Conservation (phyloP, 2,329 filamentous ascomycete species). For the Colletotrichum sp. region DNA sequence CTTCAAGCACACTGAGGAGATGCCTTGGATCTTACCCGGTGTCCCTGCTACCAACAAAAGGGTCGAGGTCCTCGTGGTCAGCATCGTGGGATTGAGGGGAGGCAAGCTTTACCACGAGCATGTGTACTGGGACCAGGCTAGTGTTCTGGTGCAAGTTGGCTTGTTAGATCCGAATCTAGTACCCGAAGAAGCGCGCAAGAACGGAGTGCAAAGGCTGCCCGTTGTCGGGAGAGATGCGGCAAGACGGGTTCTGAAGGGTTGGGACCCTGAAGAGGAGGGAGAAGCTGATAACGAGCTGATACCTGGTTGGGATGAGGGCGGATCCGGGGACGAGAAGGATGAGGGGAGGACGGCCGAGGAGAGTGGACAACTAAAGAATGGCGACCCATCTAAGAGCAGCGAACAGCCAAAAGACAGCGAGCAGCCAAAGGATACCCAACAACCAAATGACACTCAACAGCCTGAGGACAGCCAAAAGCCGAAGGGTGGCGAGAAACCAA, state of each 20-base stretch:
- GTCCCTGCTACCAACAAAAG: conserved; percentile 58
- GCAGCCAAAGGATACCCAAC: neutral
- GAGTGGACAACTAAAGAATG: neutral
- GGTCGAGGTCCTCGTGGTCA: conserved; percentile 62
- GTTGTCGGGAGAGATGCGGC: conserved; percentile 45
- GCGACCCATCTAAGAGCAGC: neutral
- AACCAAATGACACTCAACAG: neutral
- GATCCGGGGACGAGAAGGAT: neutral
- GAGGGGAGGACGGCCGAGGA: neutral
- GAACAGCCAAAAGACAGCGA: neutral
- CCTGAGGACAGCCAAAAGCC: neutral
- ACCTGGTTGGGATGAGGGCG: conserved; percentile 35
- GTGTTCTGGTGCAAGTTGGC: conserved; percentile 63
- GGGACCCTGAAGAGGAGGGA: conserved; percentile 41
- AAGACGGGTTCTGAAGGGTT: conserved; percentile 36
- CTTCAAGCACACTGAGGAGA: conserved; percentile 61
- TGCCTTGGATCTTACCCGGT: conserved; percentile 67
- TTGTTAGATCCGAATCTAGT: conserved; percentile 50
- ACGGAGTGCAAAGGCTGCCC: conserved; percentile 40
- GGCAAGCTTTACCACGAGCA: conserved; percentile 67
- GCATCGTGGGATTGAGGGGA: conserved; percentile 63
- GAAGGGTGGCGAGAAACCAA: neutral
- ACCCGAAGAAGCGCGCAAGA: conserved; percentile 35
- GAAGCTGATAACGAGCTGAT: conserved; percentile 49
- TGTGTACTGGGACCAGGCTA: conserved; percentile 69